Evolutionary conservation across 495 filamentous ascomycete genomes (phyloP).

Genomic region (Bryoglossum gracile): DNA sequence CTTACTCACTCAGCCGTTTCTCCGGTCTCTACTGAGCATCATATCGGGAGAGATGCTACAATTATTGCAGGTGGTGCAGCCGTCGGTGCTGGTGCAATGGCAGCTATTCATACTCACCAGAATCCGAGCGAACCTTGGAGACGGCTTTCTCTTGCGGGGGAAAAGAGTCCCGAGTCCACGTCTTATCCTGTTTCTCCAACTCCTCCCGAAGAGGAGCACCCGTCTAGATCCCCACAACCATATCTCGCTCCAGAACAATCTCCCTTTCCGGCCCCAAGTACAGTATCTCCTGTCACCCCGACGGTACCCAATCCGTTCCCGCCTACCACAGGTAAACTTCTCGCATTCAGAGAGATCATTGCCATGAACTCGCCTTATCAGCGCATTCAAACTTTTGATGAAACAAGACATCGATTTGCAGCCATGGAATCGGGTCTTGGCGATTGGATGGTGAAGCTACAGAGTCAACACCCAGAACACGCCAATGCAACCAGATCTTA

Average conservation of each 20-base stretch:
- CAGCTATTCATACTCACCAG: neutral
- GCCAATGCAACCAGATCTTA: constrained; percentile 20
- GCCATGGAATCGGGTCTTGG: constrained; percentile 62
- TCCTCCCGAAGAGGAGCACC: constrained; percentile 34
- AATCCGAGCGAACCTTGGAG: neutral
- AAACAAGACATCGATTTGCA: constrained; percentile 62
- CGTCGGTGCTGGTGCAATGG: neutral
- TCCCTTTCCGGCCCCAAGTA: constrained; percentile 4
- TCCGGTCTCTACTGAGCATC: neutral
- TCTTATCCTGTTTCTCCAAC: constrained; percentile 25
- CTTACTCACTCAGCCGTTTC: neutral
- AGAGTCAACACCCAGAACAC: constrained; percentile 18
- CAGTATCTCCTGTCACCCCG: constrained; percentile 12
- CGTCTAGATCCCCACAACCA: constrained; percentile 21
- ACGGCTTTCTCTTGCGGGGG: constrained; percentile 34
- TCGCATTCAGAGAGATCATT: constrained; percentile 21
- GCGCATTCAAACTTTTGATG: constrained; percentile 61
- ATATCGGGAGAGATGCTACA: constrained; percentile 10
- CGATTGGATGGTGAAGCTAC: constrained; percentile 54
- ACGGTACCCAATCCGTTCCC: constrained; percentile 1
- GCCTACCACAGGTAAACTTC: constrained; percentile 5
- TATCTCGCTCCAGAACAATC: constrained; percentile 9
- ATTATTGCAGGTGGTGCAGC: constrained; percentile 8
- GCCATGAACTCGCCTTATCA: constrained; percentile 36
- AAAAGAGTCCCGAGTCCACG: constrained; percentile 33